Percentiles rank a stretch among this genome's conserved stretches.
Evolutionary conservation across 208 protist genomes (phyloP).

Genomic region (Crithidia sp.): DNA sequence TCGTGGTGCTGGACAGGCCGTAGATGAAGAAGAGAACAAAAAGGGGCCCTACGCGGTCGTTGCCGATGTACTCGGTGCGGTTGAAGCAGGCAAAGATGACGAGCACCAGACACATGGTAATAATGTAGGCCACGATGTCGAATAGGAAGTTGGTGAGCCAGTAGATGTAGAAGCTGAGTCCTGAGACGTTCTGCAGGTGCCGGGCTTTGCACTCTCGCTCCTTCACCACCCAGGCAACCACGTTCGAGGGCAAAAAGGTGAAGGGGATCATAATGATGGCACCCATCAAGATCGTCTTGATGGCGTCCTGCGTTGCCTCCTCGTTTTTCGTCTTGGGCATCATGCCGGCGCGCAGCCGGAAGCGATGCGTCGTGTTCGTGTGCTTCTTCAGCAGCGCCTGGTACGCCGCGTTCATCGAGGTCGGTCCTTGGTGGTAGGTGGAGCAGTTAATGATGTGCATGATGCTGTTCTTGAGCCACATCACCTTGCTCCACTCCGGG

Average conservation of each 20-base stretch:
- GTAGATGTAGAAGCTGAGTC: constrained; percentile 68
- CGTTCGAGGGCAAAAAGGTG: constrained; percentile 65
- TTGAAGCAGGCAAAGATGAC: constrained; percentile 51
- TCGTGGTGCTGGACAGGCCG: constrained; percentile 39
- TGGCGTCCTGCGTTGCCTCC: constrained; percentile 30
- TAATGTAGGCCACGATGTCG: constrained; percentile 49
- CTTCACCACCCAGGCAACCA: constrained; percentile 77
- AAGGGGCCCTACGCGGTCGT: constrained; percentile 28
- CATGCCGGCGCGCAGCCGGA: constrained; percentile 17
- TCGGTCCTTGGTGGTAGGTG: constrained; percentile 39
- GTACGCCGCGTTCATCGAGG: constrained; percentile 38
- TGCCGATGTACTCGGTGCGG: constrained; percentile 47
- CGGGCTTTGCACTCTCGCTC: constrained; percentile 76
- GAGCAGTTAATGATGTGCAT: constrained; percentile 39
- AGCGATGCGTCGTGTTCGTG: constrained; percentile 1
- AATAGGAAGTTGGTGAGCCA: constrained; percentile 71
- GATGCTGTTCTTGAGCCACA: constrained; percentile 6
- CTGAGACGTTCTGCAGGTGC: constrained; percentile 83
- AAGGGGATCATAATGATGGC: constrained; percentile 72
- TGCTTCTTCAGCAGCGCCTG: constrained; percentile 16
- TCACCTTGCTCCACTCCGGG: constrained; percentile 21
- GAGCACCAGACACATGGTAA: constrained; percentile 48
- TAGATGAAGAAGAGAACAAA: constrained; percentile 50
- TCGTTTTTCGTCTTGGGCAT: constrained; percentile 31
- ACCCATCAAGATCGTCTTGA: constrained; percentile 29